These are phyloP conservation scores for Paracoccidioides lutzii DNA, from an alignment of 2,329 filamentous ascomycete genomes.

Conservation along the genomic window DNA sequence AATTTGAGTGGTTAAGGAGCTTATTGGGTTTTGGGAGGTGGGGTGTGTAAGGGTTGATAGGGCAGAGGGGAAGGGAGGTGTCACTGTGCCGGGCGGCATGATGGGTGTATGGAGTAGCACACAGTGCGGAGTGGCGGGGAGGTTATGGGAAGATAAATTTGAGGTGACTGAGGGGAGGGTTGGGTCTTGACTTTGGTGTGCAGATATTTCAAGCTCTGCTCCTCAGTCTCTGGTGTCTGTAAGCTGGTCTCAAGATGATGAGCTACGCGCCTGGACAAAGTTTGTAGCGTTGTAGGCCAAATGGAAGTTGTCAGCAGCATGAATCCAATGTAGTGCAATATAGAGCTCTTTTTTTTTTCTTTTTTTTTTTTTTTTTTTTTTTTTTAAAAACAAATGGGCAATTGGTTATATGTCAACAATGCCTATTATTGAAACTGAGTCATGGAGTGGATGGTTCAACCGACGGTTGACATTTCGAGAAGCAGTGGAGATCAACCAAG, in stretches of 20 bases:
- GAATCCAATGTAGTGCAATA: neutral
- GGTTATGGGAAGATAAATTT: neutral
- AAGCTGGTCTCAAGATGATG: no score
- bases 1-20: constrained; percentile 44
- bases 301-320: neutral
- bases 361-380: no score
- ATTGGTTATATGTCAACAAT: no score
- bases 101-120: neutral
- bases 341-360: no score
- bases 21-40: constrained; percentile 16
- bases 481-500: no score
- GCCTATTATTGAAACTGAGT: no score
- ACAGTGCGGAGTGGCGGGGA: neutral
- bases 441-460: no score
- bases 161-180: neutral
- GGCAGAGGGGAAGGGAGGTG: constrained; percentile 24
- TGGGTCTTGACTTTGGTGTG: neutral
- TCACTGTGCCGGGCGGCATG: neutral
- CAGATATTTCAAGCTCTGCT: neutral
- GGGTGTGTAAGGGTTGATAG: constrained; percentile 25
- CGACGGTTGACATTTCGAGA: no score
- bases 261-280: neutral
- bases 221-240: neutral
- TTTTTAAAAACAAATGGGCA: no score
- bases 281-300: neutral